phyloP scores from a whole-genome alignment of 805 yeast species.

The Wickerhamomyces ciferrii region DNA sequence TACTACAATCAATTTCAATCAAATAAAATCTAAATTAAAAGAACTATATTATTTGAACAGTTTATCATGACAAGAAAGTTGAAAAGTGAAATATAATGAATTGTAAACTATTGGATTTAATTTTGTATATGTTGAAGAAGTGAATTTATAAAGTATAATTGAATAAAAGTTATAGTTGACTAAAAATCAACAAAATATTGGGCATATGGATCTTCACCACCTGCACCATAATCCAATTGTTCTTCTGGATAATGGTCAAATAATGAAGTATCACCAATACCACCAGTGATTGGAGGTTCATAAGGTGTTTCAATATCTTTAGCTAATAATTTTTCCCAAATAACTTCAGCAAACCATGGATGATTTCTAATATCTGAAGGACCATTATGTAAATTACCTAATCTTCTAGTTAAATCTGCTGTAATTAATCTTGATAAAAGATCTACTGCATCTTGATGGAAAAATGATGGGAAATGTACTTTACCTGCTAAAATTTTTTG shows the following conservation, averaged over 20 bases:
- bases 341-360: conserved; percentile 89
- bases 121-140: background rate
- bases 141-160: background rate
- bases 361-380: conserved; percentile 82
- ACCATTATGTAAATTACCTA: conserved; percentile 84
- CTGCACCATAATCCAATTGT: conserved; percentile 78
- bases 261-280: conserved; percentile 89
- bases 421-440: conserved; percentile 70
- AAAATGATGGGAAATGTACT: conserved; percentile 69
- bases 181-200: conserved; percentile 58
- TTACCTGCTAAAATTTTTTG: conserved; percentile 84
- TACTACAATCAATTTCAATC: background rate
- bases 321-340: conserved; percentile 82
- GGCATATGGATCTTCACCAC: conserved; percentile 68
- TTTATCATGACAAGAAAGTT: background rate
- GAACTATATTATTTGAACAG: background rate
- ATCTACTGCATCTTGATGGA: conserved; percentile 75
- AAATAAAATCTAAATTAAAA: background rate
- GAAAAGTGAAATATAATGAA: background rate
- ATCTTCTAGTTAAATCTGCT: conserved; percentile 74
- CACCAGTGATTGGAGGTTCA: conserved; percentile 90
- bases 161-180: background rate
- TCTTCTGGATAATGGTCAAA: conserved; percentile 83
- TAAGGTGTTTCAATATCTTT: conserved; percentile 93
- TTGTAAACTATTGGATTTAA: background rate